Evolutionary conservation across 306 rosid species (phyloP), one percentile per base, ranked within the genome.

Genomic region (Argentina anserina): DNA sequence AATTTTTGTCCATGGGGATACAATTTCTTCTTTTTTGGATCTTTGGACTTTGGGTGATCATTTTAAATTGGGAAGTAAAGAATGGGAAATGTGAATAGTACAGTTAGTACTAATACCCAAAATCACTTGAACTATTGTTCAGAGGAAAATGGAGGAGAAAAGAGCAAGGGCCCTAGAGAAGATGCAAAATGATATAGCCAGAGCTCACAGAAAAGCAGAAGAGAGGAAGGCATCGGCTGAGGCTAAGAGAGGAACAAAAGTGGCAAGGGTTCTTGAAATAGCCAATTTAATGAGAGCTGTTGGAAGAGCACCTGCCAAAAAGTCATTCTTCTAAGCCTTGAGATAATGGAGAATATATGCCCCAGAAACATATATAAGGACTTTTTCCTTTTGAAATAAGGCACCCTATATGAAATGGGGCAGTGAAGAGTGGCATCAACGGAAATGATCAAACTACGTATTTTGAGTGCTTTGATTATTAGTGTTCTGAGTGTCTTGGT

Each of bases 121-220:
- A 76, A 55, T n/a, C 41, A 28, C 56, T 5, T 61, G 3, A 4
- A 46, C n/a, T n/a, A n/a, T 73, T 82, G 65, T 81, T 87, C 79
- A 94, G 99, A 94, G 99, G 75, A 94, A 86, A 80, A 76, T 94
- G 81, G 99, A 94, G 79, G 97, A 90, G 85, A 91, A 86, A 76
- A 91, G 92, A 72, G 99, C 89, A 74, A 91, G 67, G 84, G 97
- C 99, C 3, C 4, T 88, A 50, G 99, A 94, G 75, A 91, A 94
- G 86, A 94, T 88, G 90, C 86, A 94, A 69, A 94, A 94, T 65
- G 79, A 86, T 14, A 77, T 91, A 23, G 99, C 99, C 47, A 94
- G 88, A 83, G 95, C 97, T 42, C 85, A 34, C 26, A 85, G 97
- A 79, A 89, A 91, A 81, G 86, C 96, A 50, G 99, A 89, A 84